A percentile compares a stretch with the other conserved stretches of the same genome.
Evolutionary conservation across 2,329 filamentous ascomycete species (phyloP).

Genomic region (Coniella vitis): DNA sequence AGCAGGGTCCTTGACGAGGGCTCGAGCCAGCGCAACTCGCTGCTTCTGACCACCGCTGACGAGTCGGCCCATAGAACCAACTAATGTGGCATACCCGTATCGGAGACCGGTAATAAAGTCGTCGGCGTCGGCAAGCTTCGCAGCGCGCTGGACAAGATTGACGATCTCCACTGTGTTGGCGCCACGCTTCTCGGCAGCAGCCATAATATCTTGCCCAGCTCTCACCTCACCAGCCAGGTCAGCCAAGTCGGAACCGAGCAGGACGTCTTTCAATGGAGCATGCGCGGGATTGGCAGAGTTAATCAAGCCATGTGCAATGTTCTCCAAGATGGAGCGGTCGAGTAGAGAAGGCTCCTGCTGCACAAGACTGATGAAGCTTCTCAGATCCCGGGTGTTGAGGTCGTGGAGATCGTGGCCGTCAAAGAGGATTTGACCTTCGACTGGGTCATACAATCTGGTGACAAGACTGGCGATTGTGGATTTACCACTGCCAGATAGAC

Average conservation of each 20-base stretch:
- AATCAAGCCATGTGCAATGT: constrained; percentile 36
- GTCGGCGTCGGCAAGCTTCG: constrained; percentile 48
- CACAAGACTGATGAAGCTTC: constrained; percentile 27
- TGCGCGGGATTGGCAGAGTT: constrained; percentile 28
- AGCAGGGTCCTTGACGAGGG: constrained; percentile 48
- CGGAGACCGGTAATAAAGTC: constrained; percentile 48
- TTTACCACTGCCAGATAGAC: constrained; percentile 51
- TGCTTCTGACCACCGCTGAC: constrained; percentile 56
- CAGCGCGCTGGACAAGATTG: constrained; percentile 37
- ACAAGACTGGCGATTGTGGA: constrained; percentile 43
- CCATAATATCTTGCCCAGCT: constrained; percentile 17
- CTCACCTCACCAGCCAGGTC: constrained; percentile 32
- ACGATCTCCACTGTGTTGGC: constrained; percentile 35
- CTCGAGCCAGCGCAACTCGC: constrained; percentile 51
- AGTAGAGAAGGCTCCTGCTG: constrained; percentile 29
- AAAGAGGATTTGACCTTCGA: constrained; percentile 30
- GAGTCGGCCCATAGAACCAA: constrained; percentile 47
- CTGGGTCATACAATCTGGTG: constrained; percentile 40
- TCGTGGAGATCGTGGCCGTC: constrained; percentile 30
- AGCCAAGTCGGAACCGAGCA: constrained; percentile 37
- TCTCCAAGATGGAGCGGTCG: constrained; percentile 33
- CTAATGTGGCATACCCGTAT: constrained; percentile 44
- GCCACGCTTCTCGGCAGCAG: constrained; percentile 17
- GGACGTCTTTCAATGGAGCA: constrained; percentile 27
- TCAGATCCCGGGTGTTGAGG: constrained; percentile 32